These are phyloP conservation scores for Capronia americana DNA, from an alignment of 2,329 filamentous ascomycete species.

Conservation along the genomic window DNA sequence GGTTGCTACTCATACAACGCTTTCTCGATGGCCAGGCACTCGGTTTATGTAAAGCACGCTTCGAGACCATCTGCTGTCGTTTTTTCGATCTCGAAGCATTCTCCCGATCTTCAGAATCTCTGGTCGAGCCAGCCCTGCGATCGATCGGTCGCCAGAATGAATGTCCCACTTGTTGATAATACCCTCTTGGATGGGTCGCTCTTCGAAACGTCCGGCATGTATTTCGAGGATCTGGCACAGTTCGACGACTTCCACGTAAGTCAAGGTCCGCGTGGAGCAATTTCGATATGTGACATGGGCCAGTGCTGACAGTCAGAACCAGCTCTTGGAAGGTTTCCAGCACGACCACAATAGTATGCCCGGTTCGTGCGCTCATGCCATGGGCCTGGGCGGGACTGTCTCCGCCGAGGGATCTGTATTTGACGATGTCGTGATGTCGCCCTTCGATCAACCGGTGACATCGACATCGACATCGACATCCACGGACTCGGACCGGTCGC, in stretches of 20 bases:
- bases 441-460: neutral
- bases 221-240: constrained; percentile 5
- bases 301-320: neutral
- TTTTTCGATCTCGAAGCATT: neutral
- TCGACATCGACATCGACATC: constrained; percentile 11
- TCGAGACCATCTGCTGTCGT: neutral
- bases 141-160: neutral
- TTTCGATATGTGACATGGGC: neutral
- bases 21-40: neutral
- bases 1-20: neutral
- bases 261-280: constrained; percentile 1
- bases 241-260: constrained; percentile 20
- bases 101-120: neutral
- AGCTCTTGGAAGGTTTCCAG: constrained; percentile 7
- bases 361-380: neutral
- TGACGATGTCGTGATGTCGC: constrained; percentile 5
- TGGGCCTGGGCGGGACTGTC: neutral
- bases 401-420: neutral
- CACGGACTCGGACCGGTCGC: constrained; percentile 16
- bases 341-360: neutral
- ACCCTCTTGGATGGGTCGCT: neutral
- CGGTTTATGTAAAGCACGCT: neutral
- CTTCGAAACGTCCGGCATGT: constrained; percentile 2
- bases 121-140: neutral
- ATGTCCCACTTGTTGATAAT: constrained; percentile 3